phyloP scores from a whole-genome alignment of 495 filamentous ascomycete genomes.

The Penicillium desertorum region DNA sequence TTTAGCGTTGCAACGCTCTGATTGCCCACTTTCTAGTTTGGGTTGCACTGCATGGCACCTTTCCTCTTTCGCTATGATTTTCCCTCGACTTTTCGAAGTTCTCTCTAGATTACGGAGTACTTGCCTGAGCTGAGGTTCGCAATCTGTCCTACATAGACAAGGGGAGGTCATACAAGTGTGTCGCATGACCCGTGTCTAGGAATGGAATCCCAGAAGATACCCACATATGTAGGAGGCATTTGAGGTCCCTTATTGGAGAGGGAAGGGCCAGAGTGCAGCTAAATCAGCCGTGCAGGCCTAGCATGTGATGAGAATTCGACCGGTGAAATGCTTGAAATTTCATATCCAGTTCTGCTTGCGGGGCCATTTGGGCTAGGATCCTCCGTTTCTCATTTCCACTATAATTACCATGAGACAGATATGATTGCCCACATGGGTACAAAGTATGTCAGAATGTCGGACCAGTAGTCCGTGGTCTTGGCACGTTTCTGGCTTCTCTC shows the following conservation, averaged over 20 bases:
- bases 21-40: background rate
- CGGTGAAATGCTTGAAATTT: conserved; percentile 20
- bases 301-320: conserved; percentile 17
- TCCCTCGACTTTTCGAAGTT: background rate
- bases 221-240: no score
- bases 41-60: conserved; percentile 19
- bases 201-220: background rate
- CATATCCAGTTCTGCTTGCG: conserved; percentile 7
- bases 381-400: background rate
- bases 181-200: conserved; percentile 13
- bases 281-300: background rate
- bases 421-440: background rate
- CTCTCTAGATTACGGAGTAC: background rate
- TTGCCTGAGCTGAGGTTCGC: no score
- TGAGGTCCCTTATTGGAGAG: background rate
- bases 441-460: background rate
- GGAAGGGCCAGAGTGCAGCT: background rate
- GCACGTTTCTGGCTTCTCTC: background rate
- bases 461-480: background rate
- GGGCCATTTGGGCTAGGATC: background rate
- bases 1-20: conserved; percentile 6
- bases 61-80: background rate
- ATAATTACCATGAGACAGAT: conserved; percentile 1
- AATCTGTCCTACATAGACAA: background rate
- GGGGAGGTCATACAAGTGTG: background rate